A percentile compares a stretch with the other conserved stretches of the same genome.
These are phyloP conservation scores for Geotrichum candidum DNA, from an alignment of 1,139 yeast species.

Conservation along the genomic window DNA sequence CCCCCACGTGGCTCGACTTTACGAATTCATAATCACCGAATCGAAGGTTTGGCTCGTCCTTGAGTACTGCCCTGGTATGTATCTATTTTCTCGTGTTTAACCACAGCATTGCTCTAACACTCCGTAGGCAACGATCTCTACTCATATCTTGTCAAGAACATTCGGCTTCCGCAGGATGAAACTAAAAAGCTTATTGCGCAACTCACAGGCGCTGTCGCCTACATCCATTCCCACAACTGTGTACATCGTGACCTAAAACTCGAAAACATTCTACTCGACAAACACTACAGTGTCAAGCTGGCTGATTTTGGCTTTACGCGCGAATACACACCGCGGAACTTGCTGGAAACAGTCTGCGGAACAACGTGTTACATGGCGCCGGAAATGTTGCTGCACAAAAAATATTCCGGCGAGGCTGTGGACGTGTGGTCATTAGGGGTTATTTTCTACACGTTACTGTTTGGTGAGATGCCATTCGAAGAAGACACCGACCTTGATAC, in stretches of 20 bases:
- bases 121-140: slow-evolving; percentile 80
- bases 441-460: slow-evolving; percentile 78
- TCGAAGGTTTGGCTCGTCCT: slow-evolving; percentile 76
- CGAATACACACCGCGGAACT: slow-evolving; percentile 40
- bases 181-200: slow-evolving; percentile 63
- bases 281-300: slow-evolving; percentile 63
- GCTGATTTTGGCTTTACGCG: slow-evolving; percentile 95
- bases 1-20: slow-evolving; percentile 75
- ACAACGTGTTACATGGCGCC: slow-evolving; percentile 95
- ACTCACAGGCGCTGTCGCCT: slow-evolving; percentile 59
- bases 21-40: slow-evolving; percentile 81
- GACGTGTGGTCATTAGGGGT: slow-evolving; percentile 93
- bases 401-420: slow-evolving; percentile 83
- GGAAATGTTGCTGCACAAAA: slow-evolving; percentile 80
- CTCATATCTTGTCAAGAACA: slow-evolving; percentile 53
- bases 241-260: slow-evolving; percentile 92
- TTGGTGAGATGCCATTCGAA: slow-evolving; percentile 90
- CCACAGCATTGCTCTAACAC: slow-evolving; percentile 2
- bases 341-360: slow-evolving; percentile 73
- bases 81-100: neutral
- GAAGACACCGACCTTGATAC: slow-evolving; percentile 48
- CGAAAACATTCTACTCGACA: slow-evolving; percentile 61
- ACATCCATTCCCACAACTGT: slow-evolving; percentile 56
- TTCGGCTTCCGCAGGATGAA: slow-evolving; percentile 51
- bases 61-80: slow-evolving; percentile 65